Evolutionary conservation across 495 filamentous ascomycete species (phyloP), one percentile per base, ranked within the genome.

Genomic region (Neurospora sp.): DNA sequence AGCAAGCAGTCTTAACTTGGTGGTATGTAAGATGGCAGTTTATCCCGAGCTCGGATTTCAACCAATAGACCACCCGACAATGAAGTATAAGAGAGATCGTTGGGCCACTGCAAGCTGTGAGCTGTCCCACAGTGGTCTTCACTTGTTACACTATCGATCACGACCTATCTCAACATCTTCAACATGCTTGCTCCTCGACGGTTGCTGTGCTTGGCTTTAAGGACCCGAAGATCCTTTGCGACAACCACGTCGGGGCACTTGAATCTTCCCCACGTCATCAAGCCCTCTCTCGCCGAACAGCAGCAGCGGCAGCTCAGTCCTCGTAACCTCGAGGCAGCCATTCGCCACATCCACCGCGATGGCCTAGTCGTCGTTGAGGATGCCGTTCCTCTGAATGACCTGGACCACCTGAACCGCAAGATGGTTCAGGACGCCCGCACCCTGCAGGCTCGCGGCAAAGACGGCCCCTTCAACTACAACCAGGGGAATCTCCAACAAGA

Each of bases 321-420:
- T 3, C 75, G 81, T 42, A 87, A 87, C 72, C 75, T 88, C 14
- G 86, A 88, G 74, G 81, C 84, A 78, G 88, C 87, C 75, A 80
- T 88, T 9, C 82, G 83, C 12, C 80, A 81, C 44, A 74, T 89
- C 4, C 80, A 88, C 72, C 72, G 79, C 12, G 87, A 90, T 78
- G 89, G 88, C 69, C 84, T 90, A 39, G 85, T 90, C 69, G 87
- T 90, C n/a, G 82, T 89, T 23, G 82, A 85, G 59, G 81, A 87
- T 73, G 82, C 84, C 1, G 77, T 89, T 31, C 78, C 82, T 12
- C 82, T 83, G 72, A 75, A 78, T 0, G 72, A 81, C 12, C 78
- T 89, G n/a, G 83, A 88, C 71, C 76, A 76, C 18, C 73, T 89
- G n/a, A 86, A 88, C 74, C 71, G 75, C 42, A 85, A 83, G 46